Base-by-base conservation (phyloP, 176 grass and related monocot genomes). In the Otatea glauca region DNA sequence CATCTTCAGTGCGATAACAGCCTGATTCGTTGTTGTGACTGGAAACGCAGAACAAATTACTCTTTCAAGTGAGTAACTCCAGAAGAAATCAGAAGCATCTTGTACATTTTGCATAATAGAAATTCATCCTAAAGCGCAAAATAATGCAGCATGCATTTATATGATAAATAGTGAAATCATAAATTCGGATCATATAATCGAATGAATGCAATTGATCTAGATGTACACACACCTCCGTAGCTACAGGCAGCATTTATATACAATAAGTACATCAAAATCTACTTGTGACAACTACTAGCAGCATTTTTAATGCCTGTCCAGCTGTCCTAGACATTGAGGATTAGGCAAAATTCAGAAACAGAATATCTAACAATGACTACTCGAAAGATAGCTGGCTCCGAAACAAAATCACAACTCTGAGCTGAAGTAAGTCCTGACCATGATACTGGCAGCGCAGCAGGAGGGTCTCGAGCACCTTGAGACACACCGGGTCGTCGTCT, bases 1-100 rank as follows among this genome's bases (percentile, higher is more conserved):
- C 79, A 99, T 75, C 71, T 85, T 90, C 51, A 99, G 78, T 20
- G 96, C 93, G 2, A 81, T 77, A 47, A 87, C 85, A 77, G 93
- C 96, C 75, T 99, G 91, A 87, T 99, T 94, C 13, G 96, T 94
- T 27, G 91, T 94, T 16, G 93, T 92, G 61, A 99, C 96, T 96
- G 88, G 15, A 76, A 86, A 74, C 5, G 73, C 17, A 59, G 63
- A 24, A 50, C 4, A 43, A 41, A 80, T 60, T 54, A 39, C 6
- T 61, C 59, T 65, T 68, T 37, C 62, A 73, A 34, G 54, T 27
- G n/a, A 77, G 69, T 87, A 21, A 54, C 63, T 68, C 9, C 73
- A 32, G 13, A 56, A 53, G 45, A 35, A 8, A 86, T 16, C 42
- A 7, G 51, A 76, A 59, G 42, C 23, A 81, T 63, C 9, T 18